Evolutionary conservation across 129 eudicot species (phyloP), one percentile per base, ranked within the genome.

Genomic region (Flaveria linearis): DNA sequence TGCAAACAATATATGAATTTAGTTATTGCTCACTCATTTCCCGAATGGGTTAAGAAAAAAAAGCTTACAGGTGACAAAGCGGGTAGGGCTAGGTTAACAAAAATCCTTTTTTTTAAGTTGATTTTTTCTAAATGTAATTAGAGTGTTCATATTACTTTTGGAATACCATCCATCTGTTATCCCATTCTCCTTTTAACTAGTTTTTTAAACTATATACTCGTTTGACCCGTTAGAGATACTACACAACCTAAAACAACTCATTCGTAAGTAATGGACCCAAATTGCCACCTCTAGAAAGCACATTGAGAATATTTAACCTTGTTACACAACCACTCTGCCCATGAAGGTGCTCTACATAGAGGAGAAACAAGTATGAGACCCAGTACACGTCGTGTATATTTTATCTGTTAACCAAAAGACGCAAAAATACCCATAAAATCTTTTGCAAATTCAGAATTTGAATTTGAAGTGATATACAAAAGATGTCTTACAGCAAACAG

Each of bases 331-430:
- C 96, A 90, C 74, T 93, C 96, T 42, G 98, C 88, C 98, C 98
- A 93, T 51, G 95, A 93, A 23, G 98, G 95, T 74, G 92, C 76
- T 90, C 84, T 85, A 87, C 98, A 93, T 42, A 90, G 75, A 53
- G 98, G 98, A 68, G 96, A 93, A 82, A 93, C 86, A 28, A 93
- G 98, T 82, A 93, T 90, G 87, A 93, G 74, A 69, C 96, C 98
- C 75, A 86, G 88, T 46, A 85, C 95, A 53, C 95, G 89, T 46
- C 84, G 78, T 51, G 87, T 69, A 69, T 93, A 86, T 79, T 93
- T 93, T 52, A 86, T 74, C 98, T 93, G 88, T 70, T 41, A 61
- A 65, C 51, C 75, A 76, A 74, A 71, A 20, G 26, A 42, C 23
- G 61, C 18, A 73, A 78, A 69, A 46, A 22, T 69, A 51, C 26